Evolutionary conservation across 2,329 filamentous ascomycete genomes (phyloP).

Genomic region (Mycosphaerella arachidis): DNA sequence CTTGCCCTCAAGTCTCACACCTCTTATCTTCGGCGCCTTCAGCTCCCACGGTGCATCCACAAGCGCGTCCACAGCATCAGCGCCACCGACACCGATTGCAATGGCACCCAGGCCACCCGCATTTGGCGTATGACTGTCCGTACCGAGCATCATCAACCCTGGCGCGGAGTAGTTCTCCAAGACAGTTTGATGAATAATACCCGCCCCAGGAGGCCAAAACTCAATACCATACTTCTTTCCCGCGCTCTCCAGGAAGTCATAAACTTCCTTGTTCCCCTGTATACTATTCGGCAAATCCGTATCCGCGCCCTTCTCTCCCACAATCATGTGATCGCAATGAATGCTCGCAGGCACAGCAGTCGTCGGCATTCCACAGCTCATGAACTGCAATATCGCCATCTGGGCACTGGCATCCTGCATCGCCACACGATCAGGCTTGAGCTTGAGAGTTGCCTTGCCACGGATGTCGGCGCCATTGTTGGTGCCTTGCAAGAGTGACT

Average conservation of each 20-base stretch:
- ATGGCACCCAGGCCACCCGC: slow-evolving; percentile 91
- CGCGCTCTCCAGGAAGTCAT: slow-evolving; percentile 92
- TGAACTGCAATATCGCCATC: slow-evolving; percentile 98
- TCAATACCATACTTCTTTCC: slow-evolving; percentile 88
- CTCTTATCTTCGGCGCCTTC: slow-evolving; percentile 86
- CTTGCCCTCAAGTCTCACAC: slow-evolving; percentile 76
- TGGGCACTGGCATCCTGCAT: slow-evolving; percentile 99
- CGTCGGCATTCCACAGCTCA: slow-evolving; percentile 84
- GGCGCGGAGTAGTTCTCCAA: slow-evolving; percentile 97
- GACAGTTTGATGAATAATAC: slow-evolving; percentile 96
- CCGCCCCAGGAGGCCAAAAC: slow-evolving; percentile 90
- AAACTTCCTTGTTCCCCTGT: slow-evolving; percentile 90
- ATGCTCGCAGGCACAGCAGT: slow-evolving; percentile 96
- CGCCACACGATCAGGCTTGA: slow-evolving; percentile 94
- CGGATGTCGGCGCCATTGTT: slow-evolving; percentile 79
- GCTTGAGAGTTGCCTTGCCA: slow-evolving; percentile 86
- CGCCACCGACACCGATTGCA: slow-evolving; percentile 94
- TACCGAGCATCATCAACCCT: slow-evolving; percentile 97
- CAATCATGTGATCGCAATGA: slow-evolving; percentile 98
- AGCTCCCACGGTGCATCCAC: slow-evolving; percentile 97
- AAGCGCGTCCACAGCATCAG: slow-evolving; percentile 93
- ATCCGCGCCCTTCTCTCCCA: slow-evolving; percentile 85
- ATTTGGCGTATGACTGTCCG: slow-evolving; percentile 95
- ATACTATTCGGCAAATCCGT: slow-evolving; percentile 81
- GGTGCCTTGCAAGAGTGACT: slow-evolving; percentile 77